Evolutionary conservation across 108 stramenopile genomes (phyloP), one percentile per base, ranked within the genome.

Genomic region (Skeletonema costatum): DNA sequence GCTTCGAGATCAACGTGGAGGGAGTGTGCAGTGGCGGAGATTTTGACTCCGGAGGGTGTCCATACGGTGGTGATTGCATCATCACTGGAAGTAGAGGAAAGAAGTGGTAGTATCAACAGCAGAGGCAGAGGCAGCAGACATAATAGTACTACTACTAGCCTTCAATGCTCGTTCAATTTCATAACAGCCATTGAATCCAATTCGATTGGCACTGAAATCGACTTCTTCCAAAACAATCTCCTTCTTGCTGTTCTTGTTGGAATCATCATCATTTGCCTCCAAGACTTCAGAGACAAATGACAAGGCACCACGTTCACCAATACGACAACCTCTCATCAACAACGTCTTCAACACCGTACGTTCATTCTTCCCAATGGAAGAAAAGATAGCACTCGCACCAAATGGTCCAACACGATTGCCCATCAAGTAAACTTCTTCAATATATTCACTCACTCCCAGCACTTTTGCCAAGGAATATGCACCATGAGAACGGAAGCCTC

Each of bases 331-430:
- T 74, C 88, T 69, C 77, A 94, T 60, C 39, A 80, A 51, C 60
- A 94, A 70, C 5, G 41, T 68, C 66, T 77, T 56, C 44, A 94
- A 64, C 31, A 67, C 74, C 21, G 53, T 56, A 56, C 25, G 53
- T 3, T 76, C 60, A 84, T 94, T 94, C 59, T 42, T 67, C 53
- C 76, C 60, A 63, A 80, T 82, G 8, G 90, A 89, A 41, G 74
- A 30, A 60, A 94, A 94, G 2, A 94, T 56, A 1, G 91, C 90
- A 58, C 84, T 76, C 4, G 90, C 84, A 29, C 93, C 93, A 70
- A 86, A 94, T 13, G 93, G 89, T 32, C 93, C 93, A 60, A 94
- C 85, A 16, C 80, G 77, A 82, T 94, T 85, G 16, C 89, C 77
- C 12, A 68, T 75, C 25, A 94, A 36, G 59, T 74, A 88, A 5